Percentiles rank a stretch among this genome's conserved stretches.
Conservation (phyloP, 495 filamentous ascomycete species). For the Penicillium ucsense region DNA sequence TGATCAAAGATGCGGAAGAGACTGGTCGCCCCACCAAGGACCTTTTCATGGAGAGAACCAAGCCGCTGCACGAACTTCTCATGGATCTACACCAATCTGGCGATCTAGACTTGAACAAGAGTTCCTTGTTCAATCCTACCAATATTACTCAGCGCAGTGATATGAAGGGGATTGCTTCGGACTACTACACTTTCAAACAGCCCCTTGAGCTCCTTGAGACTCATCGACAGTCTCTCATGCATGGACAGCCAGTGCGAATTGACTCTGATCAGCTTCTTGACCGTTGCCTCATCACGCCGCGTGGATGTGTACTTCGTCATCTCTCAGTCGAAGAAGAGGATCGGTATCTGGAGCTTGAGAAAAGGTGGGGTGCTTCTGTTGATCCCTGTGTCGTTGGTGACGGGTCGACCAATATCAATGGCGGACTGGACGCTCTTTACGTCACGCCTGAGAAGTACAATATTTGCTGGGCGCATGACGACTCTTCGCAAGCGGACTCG, state of each 20-base stretch:
- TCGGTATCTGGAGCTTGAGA: constrained; percentile 65
- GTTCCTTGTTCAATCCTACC: constrained; percentile 47
- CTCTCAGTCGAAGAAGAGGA: constrained; percentile 68
- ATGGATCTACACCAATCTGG: constrained; percentile 41
- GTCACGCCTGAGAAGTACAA: constrained; percentile 35
- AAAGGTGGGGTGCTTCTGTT: constrained; percentile 33
- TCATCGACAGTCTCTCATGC: constrained; percentile 30
- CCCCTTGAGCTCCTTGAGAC: constrained; percentile 33
- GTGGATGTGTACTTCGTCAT: constrained; percentile 67
- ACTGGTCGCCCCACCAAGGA: constrained; percentile 28
- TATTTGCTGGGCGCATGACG: constrained; percentile 33
- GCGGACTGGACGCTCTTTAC: constrained; percentile 35
- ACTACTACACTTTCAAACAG: constrained; percentile 30
- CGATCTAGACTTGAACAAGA: constrained; percentile 36
- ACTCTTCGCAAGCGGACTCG: constrained; percentile 12
- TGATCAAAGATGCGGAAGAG: constrained; percentile 31
- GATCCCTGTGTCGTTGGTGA: constrained; percentile 28
- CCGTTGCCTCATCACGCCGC: constrained; percentile 60
- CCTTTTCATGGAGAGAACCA: constrained; percentile 31
- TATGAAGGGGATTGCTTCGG: constrained; percentile 37
- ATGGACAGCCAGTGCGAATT: constrained; percentile 32
- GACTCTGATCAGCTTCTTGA: constrained; percentile 30
- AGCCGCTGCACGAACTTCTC: constrained; percentile 35
- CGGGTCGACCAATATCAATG: constrained; percentile 31
- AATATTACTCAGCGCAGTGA: constrained; percentile 42